phyloP scores from a whole-genome alignment of 495 filamentous ascomycete genomes.

The Podospora fimiseda region DNA sequence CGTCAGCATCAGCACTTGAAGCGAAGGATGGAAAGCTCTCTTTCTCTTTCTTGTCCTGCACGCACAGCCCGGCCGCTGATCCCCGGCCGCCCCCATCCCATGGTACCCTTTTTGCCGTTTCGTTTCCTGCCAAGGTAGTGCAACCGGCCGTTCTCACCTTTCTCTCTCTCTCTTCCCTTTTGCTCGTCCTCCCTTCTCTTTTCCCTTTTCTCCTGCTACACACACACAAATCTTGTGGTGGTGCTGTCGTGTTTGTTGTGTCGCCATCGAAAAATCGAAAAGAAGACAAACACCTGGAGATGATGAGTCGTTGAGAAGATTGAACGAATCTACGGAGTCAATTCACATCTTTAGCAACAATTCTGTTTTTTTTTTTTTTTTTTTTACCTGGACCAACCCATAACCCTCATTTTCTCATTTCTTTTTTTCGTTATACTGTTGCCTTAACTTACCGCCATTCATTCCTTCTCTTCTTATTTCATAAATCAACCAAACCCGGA shows the following conservation, averaged over 20 bases:
- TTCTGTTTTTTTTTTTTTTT: neutral
- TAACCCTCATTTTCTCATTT: neutral
- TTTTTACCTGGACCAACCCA: neutral
- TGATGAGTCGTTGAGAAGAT: neutral
- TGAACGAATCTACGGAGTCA: too few relatives aligned
- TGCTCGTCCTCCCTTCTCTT: constrained; percentile 3
- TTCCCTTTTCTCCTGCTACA: neutral
- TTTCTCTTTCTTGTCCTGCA: too few relatives aligned
- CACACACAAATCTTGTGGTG: neutral
- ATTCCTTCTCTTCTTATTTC: too few relatives aligned
- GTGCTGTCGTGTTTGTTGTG: neutral
- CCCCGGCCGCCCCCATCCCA: neutral
- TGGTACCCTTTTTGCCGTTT: neutral
- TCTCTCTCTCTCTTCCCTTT: constrained; percentile 1
- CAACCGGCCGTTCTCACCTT: neutral
- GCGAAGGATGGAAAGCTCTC: neutral
- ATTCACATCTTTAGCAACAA: too few relatives aligned
- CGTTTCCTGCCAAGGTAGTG: constrained; percentile 3
- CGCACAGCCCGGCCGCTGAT: neutral
- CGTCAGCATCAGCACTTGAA: neutral
- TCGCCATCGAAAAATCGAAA: neutral
- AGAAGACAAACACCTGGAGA: neutral
- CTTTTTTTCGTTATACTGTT: neutral
- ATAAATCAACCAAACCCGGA: too few relatives aligned
- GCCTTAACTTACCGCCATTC: neutral